Percentiles rank a stretch among this genome's conserved stretches.
phyloP scores from a whole-genome alignment of 1,139 yeast genomes.

The Pichia sp. region DNA sequence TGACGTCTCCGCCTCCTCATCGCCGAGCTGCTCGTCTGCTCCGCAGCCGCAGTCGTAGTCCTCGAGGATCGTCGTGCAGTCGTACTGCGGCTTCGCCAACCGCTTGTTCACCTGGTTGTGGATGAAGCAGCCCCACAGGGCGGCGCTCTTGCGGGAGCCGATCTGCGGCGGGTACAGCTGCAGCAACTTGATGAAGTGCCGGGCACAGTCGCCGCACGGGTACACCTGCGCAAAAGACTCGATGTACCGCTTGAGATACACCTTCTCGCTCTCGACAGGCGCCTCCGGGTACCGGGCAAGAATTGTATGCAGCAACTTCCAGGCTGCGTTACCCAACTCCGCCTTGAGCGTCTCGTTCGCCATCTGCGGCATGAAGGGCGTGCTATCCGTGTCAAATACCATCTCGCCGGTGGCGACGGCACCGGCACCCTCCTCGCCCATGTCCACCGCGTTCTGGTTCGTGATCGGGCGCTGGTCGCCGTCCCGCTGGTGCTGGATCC shows the following conservation, averaged over 20 bases:
- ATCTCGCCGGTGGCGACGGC: neutral
- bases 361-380: conserved; percentile 79
- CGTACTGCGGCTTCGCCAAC: conserved; percentile 66
- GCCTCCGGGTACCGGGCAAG: conserved; percentile 85
- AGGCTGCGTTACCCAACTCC: conserved; percentile 80
- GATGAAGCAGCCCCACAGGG: conserved; percentile 94
- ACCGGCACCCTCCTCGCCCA: neutral
- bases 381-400: neutral
- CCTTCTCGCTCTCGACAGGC: conserved; percentile 63
- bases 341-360: conserved; percentile 60
- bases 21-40: conserved; percentile 46
- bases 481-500: neutral
- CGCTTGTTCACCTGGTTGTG: conserved; percentile 82
- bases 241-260: conserved; percentile 53
- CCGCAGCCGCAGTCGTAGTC: conserved; percentile 98
- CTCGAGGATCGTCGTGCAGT: conserved; percentile 77
- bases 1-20: conserved; percentile 18
- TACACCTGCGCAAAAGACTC: conserved; percentile 68
- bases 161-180: conserved; percentile 80
- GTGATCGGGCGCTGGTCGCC: neutral
- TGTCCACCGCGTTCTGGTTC: neutral
- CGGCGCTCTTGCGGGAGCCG: conserved; percentile 71
- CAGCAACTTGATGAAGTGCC: conserved; percentile 73
- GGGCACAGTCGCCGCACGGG: conserved; percentile 94
- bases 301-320: conserved; percentile 88